These are phyloP conservation scores for Musa acuminata DNA, from an alignment of 176 grass and related monocot species.

Conservation along the genomic window DNA sequence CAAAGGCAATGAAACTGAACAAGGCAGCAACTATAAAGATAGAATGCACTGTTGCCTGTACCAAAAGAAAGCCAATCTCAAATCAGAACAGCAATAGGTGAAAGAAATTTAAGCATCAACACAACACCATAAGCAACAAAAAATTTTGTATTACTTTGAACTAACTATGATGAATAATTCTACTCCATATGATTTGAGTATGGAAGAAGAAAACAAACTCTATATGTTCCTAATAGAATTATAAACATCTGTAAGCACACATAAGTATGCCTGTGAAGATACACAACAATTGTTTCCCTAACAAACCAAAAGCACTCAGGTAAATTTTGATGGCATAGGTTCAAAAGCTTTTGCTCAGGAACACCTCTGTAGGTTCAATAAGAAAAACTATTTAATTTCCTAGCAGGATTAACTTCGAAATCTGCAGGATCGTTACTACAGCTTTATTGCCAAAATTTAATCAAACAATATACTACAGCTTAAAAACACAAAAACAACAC, in stretches of 20 bases:
- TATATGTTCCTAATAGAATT: too few species aligned
- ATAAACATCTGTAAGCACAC: too few species aligned
- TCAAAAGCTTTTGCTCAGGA: too few species aligned
- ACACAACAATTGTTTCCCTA: not conserved
- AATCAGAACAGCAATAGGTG: not conserved
- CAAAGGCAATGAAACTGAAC: slow-evolving; percentile 69
- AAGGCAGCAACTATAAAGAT: slow-evolving; percentile 42
- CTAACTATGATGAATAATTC: too few species aligned
- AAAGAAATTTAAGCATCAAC: not conserved
- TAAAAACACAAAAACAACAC: not conserved
- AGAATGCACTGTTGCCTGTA: slow-evolving; percentile 60
- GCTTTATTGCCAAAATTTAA: not conserved
- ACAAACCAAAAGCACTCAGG: not conserved
- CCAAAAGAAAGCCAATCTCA: not conserved
- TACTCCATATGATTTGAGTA: too few species aligned
- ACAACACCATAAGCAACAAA: too few species aligned
- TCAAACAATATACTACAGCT: not conserved
- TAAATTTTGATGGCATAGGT: too few species aligned
- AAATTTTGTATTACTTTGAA: too few species aligned
- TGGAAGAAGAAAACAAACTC: too few species aligned
- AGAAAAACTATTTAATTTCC: too few species aligned
- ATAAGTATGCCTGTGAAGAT: too few species aligned
- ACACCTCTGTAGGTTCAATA: too few species aligned
- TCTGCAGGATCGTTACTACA: not conserved
- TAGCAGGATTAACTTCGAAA: not conserved